Evolutionary conservation across 78 protist genomes (phyloP), one percentile per base, ranked within the genome.

Genomic region (Bigelowiella natans): DNA sequence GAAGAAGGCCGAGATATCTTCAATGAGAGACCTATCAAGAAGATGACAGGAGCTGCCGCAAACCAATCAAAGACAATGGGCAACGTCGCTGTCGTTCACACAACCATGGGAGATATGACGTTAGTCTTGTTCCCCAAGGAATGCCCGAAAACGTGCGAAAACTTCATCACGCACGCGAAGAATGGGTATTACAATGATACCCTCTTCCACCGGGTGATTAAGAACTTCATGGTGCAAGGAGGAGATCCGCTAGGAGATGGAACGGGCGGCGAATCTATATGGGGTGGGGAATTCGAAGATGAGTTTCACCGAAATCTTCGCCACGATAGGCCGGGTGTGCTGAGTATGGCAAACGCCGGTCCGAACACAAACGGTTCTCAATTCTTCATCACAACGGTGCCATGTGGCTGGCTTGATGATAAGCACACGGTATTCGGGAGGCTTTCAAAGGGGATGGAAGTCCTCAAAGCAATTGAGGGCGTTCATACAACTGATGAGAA

Each of bases 381-480:
- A 36, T 95, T 95, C 88, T 93, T 90, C 89, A 83, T 90, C 85
- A 90, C 95, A 11, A 83, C 90, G 37, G 94, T 28, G 29, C 91
- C 92, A 63, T 40, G 90, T 37, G 94, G 98, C 0, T 91, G 96
- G 93, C 95, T 98, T 40, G 99, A 98, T 92, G 89, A 93, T 88
- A 97, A 97, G 89, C 99, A 98, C 91, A 97, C 98, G 0, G 96
- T 98, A 36, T 98, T 98, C 82, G 99, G 99, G 31, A 90, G 97
- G 26, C 97, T 97, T 26, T 63, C 51, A 31, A 83, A 87, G n/a
- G 98, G 98, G 28, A 90, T 91, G 92, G 98, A 96, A 7, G 94
- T 91, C 1, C 97, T 97, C 7, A 28, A 38, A 34, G 84, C 85
- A 2, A 88, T 36, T 18, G 90, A 88, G 39, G 18, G 31, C 34